Base-by-base conservation (phyloP, 495 filamentous ascomycete genomes). In the Lichenothelia convexa region DNA sequence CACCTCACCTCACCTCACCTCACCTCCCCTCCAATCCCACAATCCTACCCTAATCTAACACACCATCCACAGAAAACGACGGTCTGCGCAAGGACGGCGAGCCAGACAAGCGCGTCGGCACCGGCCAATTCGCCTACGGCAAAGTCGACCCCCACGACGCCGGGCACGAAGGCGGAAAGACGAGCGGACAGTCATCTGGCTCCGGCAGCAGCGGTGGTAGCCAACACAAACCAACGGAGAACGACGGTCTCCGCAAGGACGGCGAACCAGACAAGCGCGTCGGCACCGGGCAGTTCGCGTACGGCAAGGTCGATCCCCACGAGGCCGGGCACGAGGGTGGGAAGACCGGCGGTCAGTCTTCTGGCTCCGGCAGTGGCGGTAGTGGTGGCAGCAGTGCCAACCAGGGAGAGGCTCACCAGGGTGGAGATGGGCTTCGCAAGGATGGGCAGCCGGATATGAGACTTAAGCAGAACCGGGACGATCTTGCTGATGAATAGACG, bases 221-320 rank as follows among this genome's bases (percentile, higher is more conserved):
- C 35, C n/a, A n/a, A n/a, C n/a, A 41, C 39, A 41, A 41, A 26
- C 40, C 40, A 20, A 43, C 40, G 13, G 40, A 43, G 35, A 22
- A 43, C 18, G 40, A 43, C 35, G 40, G 40, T 20, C 40, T 43
- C 18, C 40, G 40, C 34, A 43, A 43, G 35, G 40, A 43, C 19
- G 40, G 40, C 13, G 23, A 39, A 27, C 40, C 40, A 20, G 40
- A 43, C 18, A 16, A 33, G 24, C 35, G 40, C 21, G 40, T 43
- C 3, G 18, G 18, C 35, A 43, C 40, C 31, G 32, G 34, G 16
- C 24, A 32, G 19, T 38, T 32, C 24, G 27, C 33, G 3, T 33
- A 29, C 21, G 34, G 33, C 2, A 43, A 43, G 35, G 40, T 43
- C 15, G 40, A 43, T 23, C 34, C 40, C 2, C 23, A 20, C 15